phyloP scores from a whole-genome alignment of 1,284 basidiomycete species.

The Marasmius oreades region DNA sequence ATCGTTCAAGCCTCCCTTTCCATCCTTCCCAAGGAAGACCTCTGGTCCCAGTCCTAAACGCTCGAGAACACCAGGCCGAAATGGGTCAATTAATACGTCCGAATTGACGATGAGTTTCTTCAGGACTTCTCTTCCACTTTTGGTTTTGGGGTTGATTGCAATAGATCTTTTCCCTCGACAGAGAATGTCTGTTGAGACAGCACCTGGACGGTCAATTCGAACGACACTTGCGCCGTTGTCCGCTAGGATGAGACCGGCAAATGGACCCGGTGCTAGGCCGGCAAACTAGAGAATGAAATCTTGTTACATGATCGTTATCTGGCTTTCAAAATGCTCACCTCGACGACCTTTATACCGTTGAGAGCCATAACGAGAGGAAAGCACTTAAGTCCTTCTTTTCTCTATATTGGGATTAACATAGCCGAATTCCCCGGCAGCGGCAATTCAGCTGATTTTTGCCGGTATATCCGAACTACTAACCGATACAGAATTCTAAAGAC shows the following conservation, averaged over 20 bases:
- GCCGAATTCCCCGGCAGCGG: not conserved
- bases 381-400: no score
- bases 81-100: conserved; percentile 82
- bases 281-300: conserved; percentile 57
- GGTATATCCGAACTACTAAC: no score
- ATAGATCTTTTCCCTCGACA: conserved; percentile 75
- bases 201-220: conserved; percentile 64
- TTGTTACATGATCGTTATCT: not conserved
- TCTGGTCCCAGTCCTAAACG: conserved; percentile 75
- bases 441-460: no score
- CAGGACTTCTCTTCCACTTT: conserved; percentile 56
- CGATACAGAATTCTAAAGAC: no score
- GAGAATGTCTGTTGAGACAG: conserved; percentile 48
- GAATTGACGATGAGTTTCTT: conserved; percentile 59
- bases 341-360: conserved; percentile 13
- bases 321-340: conserved; percentile 1
- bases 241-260: conserved; percentile 75
- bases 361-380: conserved; percentile 16
- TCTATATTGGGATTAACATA: no score
- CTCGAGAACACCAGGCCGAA: conserved; percentile 81
- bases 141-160: conserved; percentile 60
- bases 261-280: conserved; percentile 82
- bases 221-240: conserved; percentile 81
- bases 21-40: conserved; percentile 53
- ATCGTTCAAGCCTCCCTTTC: conserved; percentile 49